Percentiles rank a stretch among this genome's conserved stretches.
These are phyloP conservation scores for Plantago coronopus DNA, from an alignment of 305 asterid species.

Conservation along the genomic window DNA sequence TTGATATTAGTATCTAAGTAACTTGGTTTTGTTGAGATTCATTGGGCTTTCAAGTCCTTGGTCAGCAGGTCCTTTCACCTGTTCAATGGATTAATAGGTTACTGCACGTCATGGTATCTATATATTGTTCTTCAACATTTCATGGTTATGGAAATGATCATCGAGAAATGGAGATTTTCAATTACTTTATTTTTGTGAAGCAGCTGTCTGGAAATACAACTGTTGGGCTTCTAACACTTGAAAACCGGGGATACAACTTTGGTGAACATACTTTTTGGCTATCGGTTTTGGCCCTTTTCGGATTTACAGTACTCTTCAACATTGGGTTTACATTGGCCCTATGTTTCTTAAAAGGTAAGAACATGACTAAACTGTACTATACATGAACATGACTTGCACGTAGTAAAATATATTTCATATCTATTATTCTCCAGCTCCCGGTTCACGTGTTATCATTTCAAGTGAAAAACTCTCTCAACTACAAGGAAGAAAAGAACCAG, in stretches of 20 bases:
- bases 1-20: too few species aligned
- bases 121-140: too few species aligned
- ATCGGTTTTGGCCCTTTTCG: conserved; percentile 36
- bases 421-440: conserved; percentile 35
- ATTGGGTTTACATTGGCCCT: conserved; percentile 41
- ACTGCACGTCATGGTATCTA: too few species aligned
- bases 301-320: conserved; percentile 34
- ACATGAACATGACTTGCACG: not conserved
- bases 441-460: conserved; percentile 42
- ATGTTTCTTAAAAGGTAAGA: conserved; percentile 35
- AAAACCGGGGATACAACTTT: conserved; percentile 38
- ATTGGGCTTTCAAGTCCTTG: too few species aligned
- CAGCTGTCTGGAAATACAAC: conserved; percentile 24
- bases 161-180: not conserved
- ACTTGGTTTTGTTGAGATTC: too few species aligned
- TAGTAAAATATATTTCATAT: not conserved
- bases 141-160: too few species aligned
- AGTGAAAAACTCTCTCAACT: conserved; percentile 32
- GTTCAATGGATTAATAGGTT: too few species aligned
- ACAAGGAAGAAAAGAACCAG: conserved; percentile 22
- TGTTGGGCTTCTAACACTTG: conserved; percentile 37
- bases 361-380: not conserved
- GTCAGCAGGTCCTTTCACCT: too few species aligned
- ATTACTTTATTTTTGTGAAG: not conserved
- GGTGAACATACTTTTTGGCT: conserved; percentile 30